Evolutionary conservation across 2,329 filamentous ascomycete genomes (phyloP).

Genomic region (Teratosphaeria gauchensis): DNA sequence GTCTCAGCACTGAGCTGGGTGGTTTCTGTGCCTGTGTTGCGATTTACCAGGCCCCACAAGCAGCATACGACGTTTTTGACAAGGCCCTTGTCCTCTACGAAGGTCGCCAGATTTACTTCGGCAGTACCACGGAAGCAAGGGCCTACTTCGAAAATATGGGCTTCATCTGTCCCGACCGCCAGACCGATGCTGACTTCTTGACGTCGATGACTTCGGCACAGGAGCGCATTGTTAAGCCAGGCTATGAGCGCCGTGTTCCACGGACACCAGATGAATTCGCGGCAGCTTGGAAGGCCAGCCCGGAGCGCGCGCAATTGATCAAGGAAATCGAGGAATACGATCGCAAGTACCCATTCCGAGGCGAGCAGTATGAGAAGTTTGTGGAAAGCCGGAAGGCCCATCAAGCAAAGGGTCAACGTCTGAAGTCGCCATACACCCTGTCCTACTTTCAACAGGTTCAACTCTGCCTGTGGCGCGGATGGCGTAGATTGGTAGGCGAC

Average conservation of each 20-base stretch:
- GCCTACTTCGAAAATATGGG: slow-evolving; percentile 62
- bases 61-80: slow-evolving; percentile 61
- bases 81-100: slow-evolving; percentile 59
- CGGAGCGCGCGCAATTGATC: slow-evolving; percentile 36
- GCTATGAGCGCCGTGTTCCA: slow-evolving; percentile 37
- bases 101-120: slow-evolving; percentile 65
- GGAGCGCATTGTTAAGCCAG: slow-evolving; percentile 36
- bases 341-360: slow-evolving; percentile 35
- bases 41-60: slow-evolving; percentile 63
- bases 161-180: slow-evolving; percentile 60
- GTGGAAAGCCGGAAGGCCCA: slow-evolving; percentile 37
- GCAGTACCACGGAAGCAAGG: slow-evolving; percentile 52
- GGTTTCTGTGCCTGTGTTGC: slow-evolving; percentile 58
- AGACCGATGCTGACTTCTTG: slow-evolving; percentile 67
- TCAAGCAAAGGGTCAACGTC: slow-evolving; percentile 43
- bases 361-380: slow-evolving; percentile 37
- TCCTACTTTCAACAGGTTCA: slow-evolving; percentile 65
- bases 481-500: slow-evolving; percentile 66
- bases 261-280: slow-evolving; percentile 43
- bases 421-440: slow-evolving; percentile 71
- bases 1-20: slow-evolving; percentile 57
- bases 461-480: slow-evolving; percentile 74
- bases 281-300: slow-evolving; percentile 45
- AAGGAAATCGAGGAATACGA: slow-evolving; percentile 39
- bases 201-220: slow-evolving; percentile 57